Evolutionary conservation across 352 stramenopile species (phyloP), one percentile per base, ranked within the genome.

Genomic region (Pythium brassicae): DNA sequence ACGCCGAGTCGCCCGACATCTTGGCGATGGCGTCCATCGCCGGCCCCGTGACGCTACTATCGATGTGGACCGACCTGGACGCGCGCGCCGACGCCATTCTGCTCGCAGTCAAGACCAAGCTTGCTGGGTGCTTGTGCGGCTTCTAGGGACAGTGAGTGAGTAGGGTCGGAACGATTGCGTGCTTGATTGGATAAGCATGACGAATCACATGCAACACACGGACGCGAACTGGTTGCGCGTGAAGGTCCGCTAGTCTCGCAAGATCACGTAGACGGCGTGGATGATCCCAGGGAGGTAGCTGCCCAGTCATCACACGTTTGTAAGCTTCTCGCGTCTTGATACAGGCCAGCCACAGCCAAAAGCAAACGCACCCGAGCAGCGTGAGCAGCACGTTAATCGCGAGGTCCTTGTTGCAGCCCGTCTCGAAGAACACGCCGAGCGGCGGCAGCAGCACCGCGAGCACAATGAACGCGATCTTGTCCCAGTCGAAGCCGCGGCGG

Each of bases 211-310:
- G 10, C 29, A 35, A 35, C 5, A 10, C n/a, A 86, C 57, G 45
- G n/a, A n/a, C n/a, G n/a, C n/a, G n/a, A n/a, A n/a, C n/a, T n/a
- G n/a, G n/a, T 77, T 83, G 19, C 27, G 76, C 71, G 51, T 86
- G 73, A 55, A 86, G 71, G 46, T 83, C 80, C 34, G 71, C 73
- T 11, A 74, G 76, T 10, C 29, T 35, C 29, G 4, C 29, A 35
- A 10, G 32, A 89, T 65, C 48, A 89, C 86, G 62, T 89, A 89
- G 43, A 89, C 74, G 19, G 78, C 78, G 57, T 89, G 78, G 55
- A 89, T 83, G 53, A 89, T 64, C 17, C 78, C 78, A 23, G 76
- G 76, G 50, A 87, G 67, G 63, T 86, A 86, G 2, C 76, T 86
- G 56, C 47, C 45, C n/a, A 42, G 20, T 35, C 40, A 37, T 8